Evolutionary conservation across 768 basidiomycete species (phyloP).

Genomic region (Leccinum subtestaceum): DNA sequence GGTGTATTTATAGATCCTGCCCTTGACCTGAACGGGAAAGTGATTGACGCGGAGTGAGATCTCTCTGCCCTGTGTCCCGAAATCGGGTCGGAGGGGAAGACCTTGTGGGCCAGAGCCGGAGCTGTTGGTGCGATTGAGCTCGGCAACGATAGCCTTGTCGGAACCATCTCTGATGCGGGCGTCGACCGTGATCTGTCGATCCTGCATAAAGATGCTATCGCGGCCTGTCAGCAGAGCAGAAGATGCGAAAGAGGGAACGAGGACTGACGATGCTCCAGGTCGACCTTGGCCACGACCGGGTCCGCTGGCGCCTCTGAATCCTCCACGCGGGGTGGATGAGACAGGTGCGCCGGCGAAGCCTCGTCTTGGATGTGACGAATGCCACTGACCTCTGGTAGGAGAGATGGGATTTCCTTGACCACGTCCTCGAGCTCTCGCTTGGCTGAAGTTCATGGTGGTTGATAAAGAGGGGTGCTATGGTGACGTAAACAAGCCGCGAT

Average conservation of each 20-base stretch:
- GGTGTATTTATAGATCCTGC: conserved; percentile 41
- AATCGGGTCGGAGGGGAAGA: conserved; percentile 46
- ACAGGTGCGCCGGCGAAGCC: conserved; percentile 4
- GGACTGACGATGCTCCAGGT: conserved; percentile 20
- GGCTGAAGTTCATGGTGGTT: background rate
- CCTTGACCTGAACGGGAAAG: conserved; percentile 43
- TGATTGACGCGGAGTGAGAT: conserved; percentile 49
- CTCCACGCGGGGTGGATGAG: conserved; percentile 8
- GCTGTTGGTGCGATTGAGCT: background rate
- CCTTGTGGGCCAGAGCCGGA: background rate
- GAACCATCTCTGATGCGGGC: conserved; percentile 46
- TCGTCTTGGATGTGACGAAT: conserved; percentile 18
- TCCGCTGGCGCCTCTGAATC: conserved; percentile 23
- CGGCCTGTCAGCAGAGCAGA: background rate
- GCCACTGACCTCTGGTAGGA: background rate
- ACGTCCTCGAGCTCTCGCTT: background rate
- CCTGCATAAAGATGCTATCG: conserved; percentile 31
- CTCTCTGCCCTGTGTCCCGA: conserved; percentile 38
- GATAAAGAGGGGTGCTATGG: background rate
- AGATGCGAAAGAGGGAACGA: background rate
- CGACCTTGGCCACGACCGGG: conserved; percentile 9
- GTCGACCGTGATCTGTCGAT: conserved; percentile 45
- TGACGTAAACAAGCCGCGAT: background rate
- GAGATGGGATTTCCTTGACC: background rate
- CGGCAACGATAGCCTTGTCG: conserved; percentile 35